phyloP scores from a whole-genome alignment of 805 yeast genomes.

The Ogataea philodendri region DNA sequence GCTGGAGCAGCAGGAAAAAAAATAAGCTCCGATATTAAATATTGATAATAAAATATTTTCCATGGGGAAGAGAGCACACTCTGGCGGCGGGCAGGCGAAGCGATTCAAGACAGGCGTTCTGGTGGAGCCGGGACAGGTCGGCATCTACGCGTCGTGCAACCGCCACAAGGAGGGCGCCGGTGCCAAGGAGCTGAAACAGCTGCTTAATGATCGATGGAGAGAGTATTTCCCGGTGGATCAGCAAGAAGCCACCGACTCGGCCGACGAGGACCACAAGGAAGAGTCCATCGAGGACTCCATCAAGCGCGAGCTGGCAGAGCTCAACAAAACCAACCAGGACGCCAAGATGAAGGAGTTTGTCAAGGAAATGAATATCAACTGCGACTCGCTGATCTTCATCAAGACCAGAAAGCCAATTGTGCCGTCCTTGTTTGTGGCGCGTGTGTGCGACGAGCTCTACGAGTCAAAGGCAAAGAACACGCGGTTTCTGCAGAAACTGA shows the following conservation, averaged over 20 bases:
- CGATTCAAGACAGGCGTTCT: conserved; percentile 46
- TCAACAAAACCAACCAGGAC: conserved; percentile 45
- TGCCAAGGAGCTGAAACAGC: conserved; percentile 62
- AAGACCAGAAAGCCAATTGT: conserved; percentile 76
- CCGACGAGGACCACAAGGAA: conserved; percentile 38
- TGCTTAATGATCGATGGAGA: conserved; percentile 55
- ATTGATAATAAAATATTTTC: conserved; percentile 3
- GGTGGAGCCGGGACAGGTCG: conserved; percentile 82
- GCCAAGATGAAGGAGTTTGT: conserved; percentile 45
- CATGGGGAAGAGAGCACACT: conserved; percentile 30
- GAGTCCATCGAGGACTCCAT: conserved; percentile 75
- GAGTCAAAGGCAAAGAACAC: conserved; percentile 55
- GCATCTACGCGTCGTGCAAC: conserved; percentile 86
- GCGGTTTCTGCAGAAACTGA: conserved; percentile 71
- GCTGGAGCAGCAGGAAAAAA: conserved; percentile 10
- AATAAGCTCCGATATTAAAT: neutral
- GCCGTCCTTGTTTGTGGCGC: conserved; percentile 69
- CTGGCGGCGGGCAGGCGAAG: conserved; percentile 23
- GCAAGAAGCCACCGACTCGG: conserved; percentile 16
- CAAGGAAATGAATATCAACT: conserved; percentile 60
- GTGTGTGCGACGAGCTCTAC: conserved; percentile 59
- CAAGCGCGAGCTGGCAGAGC: conserved; percentile 61
- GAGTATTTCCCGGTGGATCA: conserved; percentile 42
- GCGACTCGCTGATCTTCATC: conserved; percentile 83
- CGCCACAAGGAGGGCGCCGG: conserved; percentile 78